phyloP scores from a whole-genome alignment of 306 rosid genomes.

The Corylus americana region DNA sequence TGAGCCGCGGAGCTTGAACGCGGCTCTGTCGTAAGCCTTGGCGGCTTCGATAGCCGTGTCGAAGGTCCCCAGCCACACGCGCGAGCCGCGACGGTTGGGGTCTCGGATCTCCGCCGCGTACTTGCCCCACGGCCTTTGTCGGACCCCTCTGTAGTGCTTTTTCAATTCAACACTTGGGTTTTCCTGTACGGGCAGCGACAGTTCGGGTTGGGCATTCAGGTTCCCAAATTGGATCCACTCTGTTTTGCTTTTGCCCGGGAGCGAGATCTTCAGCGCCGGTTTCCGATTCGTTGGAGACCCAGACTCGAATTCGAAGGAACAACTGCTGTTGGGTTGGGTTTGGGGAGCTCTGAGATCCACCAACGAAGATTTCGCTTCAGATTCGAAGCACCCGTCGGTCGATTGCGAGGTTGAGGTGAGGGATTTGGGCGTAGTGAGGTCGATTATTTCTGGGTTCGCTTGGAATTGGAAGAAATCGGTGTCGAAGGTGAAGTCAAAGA shows the following conservation, averaged over 20 bases:
- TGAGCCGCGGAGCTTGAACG: no score
- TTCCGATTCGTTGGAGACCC: slow-evolving; percentile 34
- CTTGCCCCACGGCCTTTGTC: no score
- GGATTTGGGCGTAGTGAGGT: slow-evolving; percentile 42
- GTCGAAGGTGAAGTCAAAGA: slow-evolving; percentile 26
- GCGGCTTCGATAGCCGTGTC: no score
- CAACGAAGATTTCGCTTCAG: slow-evolving; percentile 18
- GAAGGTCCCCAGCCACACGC: no score
- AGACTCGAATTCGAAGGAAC: slow-evolving; percentile 16
- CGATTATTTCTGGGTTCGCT: slow-evolving; percentile 40
- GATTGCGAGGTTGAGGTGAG: not conserved
- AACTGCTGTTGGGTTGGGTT: not conserved
- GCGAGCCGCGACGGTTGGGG: no score
- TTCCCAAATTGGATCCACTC: slow-evolving; percentile 62
- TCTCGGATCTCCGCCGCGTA: no score
- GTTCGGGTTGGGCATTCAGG: slow-evolving; percentile 19
- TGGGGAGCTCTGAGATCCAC: not conserved
- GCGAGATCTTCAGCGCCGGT: slow-evolving; percentile 56
- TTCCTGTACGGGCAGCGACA: not conserved
- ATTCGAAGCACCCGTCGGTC: slow-evolving; percentile 3
- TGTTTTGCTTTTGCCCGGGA: slow-evolving; percentile 56
- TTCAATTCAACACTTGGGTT: no score
- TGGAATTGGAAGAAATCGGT: slow-evolving; percentile 39
- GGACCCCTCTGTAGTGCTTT: no score
- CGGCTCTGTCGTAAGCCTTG: no score